Base-by-base conservation (phyloP, 2,329 filamentous ascomycete genomes). In the Samsoniella hepiali region DNA sequence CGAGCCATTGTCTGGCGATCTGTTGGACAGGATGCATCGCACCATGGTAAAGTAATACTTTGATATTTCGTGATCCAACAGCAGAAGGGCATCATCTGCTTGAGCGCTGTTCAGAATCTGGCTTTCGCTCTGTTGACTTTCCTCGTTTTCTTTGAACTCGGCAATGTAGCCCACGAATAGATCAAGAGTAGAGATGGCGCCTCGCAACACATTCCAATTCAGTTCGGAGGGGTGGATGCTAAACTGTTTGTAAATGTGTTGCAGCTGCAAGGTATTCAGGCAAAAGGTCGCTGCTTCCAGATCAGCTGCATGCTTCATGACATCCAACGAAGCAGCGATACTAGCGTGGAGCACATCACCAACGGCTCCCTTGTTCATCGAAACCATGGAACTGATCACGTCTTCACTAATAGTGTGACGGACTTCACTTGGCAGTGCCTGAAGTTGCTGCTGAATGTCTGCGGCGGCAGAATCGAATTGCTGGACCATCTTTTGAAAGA, bases 401-500 rank as follows among this genome's bases (percentile, higher is more conserved):
- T 79, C 77, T 11, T 77, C 73, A 61, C 74, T 78, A 45, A 85
- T 73, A 1, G 73, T 72, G 22, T 71, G 74, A 57, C 76, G 81
- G 45, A 74, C 74, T 60, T 82, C 78, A 62, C 77, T 79, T 3
- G 82, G 77, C 68, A 87, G 73, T 13, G 75, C 75, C n/a, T 77
- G 66, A 34, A 84, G 76, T 68, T 87, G 84, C 65, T 82, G 79
- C 58, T 85, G 79, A 65, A 87, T 81, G 59, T 87, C 84, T 1
- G 78, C 74, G 9, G 81, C 82, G 3, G 82, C 82, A 2, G 81
- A 84, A 59, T 82, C 76, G 68, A 85, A 87, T 65, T 89, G 84
- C 8, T 82, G 77, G 47, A 87, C 72, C 29, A 86, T 78, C 63
- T 85, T 82, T 61, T 81, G 79, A 67, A 88, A 86, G 38, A 88